phyloP scores from a whole-genome alignment of 768 basidiomycete genomes.

The Stropharia rugosoannulata region DNA sequence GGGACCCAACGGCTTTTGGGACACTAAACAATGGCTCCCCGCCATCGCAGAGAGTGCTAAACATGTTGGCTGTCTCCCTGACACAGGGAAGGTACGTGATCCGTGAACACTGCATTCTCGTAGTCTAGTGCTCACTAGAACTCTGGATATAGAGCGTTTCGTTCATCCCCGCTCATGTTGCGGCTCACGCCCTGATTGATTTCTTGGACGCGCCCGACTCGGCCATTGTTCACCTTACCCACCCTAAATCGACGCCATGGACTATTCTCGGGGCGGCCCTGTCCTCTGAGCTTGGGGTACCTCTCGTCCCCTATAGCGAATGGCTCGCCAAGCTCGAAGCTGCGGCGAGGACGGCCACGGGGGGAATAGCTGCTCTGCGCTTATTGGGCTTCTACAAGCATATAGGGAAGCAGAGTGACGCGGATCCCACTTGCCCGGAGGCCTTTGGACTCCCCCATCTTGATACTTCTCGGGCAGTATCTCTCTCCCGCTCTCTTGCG shows the following conservation, averaged over 20 bases:
- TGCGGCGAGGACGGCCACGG: neutral
- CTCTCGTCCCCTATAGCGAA: constrained; percentile 25
- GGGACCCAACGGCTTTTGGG: constrained; percentile 42
- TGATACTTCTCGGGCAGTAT: neutral
- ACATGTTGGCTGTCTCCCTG: constrained; percentile 30
- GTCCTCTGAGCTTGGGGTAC: constrained; percentile 18
- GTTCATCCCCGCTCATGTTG: constrained; percentile 4
- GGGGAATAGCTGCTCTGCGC: neutral
- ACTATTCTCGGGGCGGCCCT: constrained; percentile 3
- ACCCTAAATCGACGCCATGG: constrained; percentile 27
- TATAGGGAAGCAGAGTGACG: neutral
- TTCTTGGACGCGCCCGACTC: constrained; percentile 1
- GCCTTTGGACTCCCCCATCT: neutral
- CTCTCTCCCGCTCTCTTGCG: neutral
- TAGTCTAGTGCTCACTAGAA: neutral
- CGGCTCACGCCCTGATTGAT: constrained; percentile 4
- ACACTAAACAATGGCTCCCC: constrained; percentile 43
- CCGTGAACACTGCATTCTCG: neutral
- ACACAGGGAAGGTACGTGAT: constrained; percentile 25
- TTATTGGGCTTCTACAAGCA: neutral
- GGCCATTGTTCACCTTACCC: constrained; percentile 21
- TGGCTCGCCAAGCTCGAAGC: constrained; percentile 24
- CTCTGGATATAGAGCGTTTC: neutral
- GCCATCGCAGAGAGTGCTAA: constrained; percentile 30
- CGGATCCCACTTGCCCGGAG: neutral